These are phyloP conservation scores for Miscanthus lutarioriparius DNA, from an alignment of 176 grass and related monocot species.

Conservation along the genomic window DNA sequence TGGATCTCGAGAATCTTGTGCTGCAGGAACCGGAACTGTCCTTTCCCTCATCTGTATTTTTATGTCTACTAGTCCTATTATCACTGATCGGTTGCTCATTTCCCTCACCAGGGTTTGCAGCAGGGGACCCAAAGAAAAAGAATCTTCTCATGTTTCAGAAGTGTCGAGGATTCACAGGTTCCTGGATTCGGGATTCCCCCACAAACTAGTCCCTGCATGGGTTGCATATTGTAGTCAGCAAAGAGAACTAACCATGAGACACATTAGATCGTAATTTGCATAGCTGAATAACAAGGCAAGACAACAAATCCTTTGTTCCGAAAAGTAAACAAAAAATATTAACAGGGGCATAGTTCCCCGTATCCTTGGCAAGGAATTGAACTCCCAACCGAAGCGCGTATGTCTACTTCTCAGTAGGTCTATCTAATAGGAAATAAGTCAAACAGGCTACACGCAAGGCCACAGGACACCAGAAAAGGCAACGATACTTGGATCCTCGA, in stretches of 20 bases:
- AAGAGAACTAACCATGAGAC: background rate
- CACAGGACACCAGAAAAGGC: background rate
- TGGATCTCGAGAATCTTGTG: conserved; percentile 15
- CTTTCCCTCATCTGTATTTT: background rate
- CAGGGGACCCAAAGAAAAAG: conserved; percentile 47
- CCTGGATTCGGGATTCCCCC: background rate
- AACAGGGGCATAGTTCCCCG: too few relatives aligned
- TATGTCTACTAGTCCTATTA: background rate
- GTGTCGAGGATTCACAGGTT: background rate
- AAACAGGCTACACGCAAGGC: background rate
- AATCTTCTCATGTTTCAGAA: conserved; percentile 32
- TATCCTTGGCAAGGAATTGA: background rate
- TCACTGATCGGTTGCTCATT: background rate
- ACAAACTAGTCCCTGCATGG: background rate
- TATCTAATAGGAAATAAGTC: background rate
- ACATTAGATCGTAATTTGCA: background rate
- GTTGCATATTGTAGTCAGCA: background rate
- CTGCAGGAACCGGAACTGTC: conserved; percentile 5
- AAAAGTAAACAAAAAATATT: background rate
- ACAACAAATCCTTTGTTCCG: background rate
- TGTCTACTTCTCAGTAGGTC: background rate
- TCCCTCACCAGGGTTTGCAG: background rate
- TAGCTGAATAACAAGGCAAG: background rate
- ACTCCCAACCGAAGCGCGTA: background rate
- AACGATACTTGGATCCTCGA: background rate